phyloP scores from a whole-genome alignment of 1,139 yeast species.

The Yamadazyma kanchanaburiensis region DNA sequence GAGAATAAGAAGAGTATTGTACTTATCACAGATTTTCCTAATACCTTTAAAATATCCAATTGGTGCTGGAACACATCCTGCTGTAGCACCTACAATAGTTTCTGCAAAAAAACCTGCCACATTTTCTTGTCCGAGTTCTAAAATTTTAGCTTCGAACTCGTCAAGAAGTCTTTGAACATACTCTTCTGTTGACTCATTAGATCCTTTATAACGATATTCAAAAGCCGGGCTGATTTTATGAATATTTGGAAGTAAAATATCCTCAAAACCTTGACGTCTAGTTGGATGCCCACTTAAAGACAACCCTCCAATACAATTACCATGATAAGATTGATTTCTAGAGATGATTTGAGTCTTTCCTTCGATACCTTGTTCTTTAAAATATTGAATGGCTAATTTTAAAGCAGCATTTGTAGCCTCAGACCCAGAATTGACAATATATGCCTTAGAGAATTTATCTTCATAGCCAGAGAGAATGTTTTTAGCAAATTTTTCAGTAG shows the following conservation, averaged over 20 bases:
- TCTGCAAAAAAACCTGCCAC: slow-evolving; percentile 54
- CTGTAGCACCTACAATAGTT: slow-evolving; percentile 54
- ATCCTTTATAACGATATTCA: slow-evolving; percentile 44
- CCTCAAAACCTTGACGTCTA: slow-evolving; percentile 36
- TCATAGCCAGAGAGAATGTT: slow-evolving; percentile 45
- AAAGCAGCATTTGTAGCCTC: slow-evolving; percentile 58
- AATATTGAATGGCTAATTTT: slow-evolving; percentile 52
- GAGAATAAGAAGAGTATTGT: slow-evolving; percentile 50
- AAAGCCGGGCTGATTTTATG: slow-evolving; percentile 44
- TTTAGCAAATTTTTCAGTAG: slow-evolving; percentile 46
- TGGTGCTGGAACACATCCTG: slow-evolving; percentile 53
- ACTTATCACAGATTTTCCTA: slow-evolving; percentile 49
- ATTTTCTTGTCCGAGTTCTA: slow-evolving; percentile 46
- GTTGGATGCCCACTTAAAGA: slow-evolving; percentile 39
- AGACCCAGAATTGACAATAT: slow-evolving; percentile 56
- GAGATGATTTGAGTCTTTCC: slow-evolving; percentile 48
- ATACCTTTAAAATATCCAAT: slow-evolving; percentile 57
- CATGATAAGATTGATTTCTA: slow-evolving; percentile 53
- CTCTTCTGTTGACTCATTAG: slow-evolving; percentile 43
- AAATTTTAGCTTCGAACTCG: slow-evolving; percentile 44
- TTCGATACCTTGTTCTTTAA: slow-evolving; percentile 42
- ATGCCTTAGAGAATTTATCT: slow-evolving; percentile 43
- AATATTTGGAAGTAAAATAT: slow-evolving; percentile 26
- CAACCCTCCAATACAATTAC: slow-evolving; percentile 52
- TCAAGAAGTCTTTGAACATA: slow-evolving; percentile 41